Conservation (phyloP, 2,329 filamentous ascomycete genomes). For the Hymenoscyphus infarciens region DNA sequence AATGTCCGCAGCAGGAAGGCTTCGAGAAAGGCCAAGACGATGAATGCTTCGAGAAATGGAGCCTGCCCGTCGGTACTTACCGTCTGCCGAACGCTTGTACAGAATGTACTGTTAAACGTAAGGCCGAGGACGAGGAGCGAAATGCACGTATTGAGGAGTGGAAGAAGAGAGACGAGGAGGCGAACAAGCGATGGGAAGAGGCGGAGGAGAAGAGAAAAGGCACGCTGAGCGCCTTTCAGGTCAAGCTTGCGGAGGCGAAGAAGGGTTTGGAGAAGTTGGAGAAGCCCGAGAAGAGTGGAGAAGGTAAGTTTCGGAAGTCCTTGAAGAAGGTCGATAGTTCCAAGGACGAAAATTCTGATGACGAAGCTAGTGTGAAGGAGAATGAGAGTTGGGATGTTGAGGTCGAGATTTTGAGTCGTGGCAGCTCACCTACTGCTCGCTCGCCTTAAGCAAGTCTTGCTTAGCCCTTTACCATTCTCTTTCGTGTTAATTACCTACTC, state of each 20-base stretch:
- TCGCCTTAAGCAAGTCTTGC: neutral
- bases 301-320: neutral
- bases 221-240: neutral
- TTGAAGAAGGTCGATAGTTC: neutral
- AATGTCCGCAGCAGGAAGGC: conserved; percentile 11
- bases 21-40: conserved; percentile 9
- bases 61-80: no score
- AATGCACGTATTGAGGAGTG: neutral
- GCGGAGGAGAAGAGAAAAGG: neutral
- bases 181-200: neutral
- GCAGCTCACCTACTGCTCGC: neutral
- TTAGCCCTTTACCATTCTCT: neutral
- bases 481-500: neutral
- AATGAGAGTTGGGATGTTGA: conserved; percentile 3
- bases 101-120: conserved; percentile 7
- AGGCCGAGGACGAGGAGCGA: neutral
- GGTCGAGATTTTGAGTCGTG: neutral
- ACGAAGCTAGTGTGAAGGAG: neutral
- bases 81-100: conserved; percentile 5
- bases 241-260: neutral
- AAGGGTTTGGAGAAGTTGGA: neutral
- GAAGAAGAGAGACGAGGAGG: neutral
- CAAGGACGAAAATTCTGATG: neutral
- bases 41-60: conserved; percentile 13
- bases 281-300: neutral